Evolutionary conservation across 306 rosid genomes (phyloP).

Genomic region (Carpinus viminea): DNA sequence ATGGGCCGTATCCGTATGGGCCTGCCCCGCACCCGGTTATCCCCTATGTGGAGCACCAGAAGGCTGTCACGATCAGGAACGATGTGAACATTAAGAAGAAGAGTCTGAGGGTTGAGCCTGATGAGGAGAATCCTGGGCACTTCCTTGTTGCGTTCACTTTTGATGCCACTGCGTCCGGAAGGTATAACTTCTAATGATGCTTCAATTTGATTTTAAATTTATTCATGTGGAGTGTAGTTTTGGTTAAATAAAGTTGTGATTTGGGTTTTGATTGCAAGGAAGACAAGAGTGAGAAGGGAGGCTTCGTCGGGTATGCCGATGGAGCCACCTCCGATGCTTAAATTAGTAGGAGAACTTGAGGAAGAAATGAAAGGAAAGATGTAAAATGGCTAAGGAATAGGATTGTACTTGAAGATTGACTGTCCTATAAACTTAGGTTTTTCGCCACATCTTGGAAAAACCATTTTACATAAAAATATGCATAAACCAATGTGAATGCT

Average conservation of each 20-base stretch:
- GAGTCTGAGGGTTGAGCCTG: slow-evolving; percentile 45
- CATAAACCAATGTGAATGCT: too few relatives aligned
- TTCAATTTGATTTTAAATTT: neutral
- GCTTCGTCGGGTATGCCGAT: too few relatives aligned
- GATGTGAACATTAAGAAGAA: slow-evolving; percentile 49
- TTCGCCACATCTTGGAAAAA: too few relatives aligned
- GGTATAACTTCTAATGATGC: slow-evolving; percentile 18
- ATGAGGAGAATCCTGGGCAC: slow-evolving; percentile 36
- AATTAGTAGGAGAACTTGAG: too few relatives aligned
- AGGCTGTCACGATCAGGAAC: slow-evolving; percentile 43
- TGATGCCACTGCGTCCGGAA: slow-evolving; percentile 47
- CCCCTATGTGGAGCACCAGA: slow-evolving; percentile 35
- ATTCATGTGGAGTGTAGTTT: neutral
- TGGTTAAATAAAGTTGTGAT: neutral
- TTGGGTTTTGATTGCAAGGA: too few relatives aligned
- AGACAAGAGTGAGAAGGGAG: too few relatives aligned
- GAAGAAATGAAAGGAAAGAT: too few relatives aligned
- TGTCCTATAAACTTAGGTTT: too few relatives aligned
- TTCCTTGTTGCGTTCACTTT: slow-evolving; percentile 48
- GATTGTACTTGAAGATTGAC: too few relatives aligned
- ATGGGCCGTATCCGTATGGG: slow-evolving; percentile 27
- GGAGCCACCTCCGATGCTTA: too few relatives aligned
- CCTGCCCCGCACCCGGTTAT: slow-evolving; percentile 12
- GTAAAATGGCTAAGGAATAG: too few relatives aligned
- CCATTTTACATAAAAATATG: too few relatives aligned